Evolutionary conservation across 1,284 basidiomycete genomes (phyloP), one percentile per base, ranked within the genome.

Genomic region (Trametes pubescens): DNA sequence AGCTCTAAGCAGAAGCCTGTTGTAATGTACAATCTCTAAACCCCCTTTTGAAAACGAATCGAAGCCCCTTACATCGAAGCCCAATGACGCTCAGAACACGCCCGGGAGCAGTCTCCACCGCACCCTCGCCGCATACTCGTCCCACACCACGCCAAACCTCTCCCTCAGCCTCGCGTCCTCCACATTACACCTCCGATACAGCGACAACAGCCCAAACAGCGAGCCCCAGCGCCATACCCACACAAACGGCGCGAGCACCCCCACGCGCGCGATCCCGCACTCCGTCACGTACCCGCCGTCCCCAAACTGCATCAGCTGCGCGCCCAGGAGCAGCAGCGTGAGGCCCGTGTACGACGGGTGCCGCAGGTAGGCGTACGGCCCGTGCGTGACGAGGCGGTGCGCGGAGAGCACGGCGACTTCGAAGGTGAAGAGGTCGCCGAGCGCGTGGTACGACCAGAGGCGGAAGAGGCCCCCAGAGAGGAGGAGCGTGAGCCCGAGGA

Each of bases 331-430:
- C 13, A 65, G 51, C n/a, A 53, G 11, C 13, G 57, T 59, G 6
- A 54, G n/a, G 11, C 58, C 59, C 4, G 61, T 64, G 57, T 68
- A 68, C 46, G 61, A 63, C 18, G 67, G 67, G 38, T 68, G 67
- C 37, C 67, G 64, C 13, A 66, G 58, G 53, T 44, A 48, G 2
- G 57, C 26, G 57, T 68, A 68, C 34, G 67, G 67, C 4, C 67
- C 67, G 26, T 26, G n/a, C 8, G 59, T 61, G 40, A 68, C 57
- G 53, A 68, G 58, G 8, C 22, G 32, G 24, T 68, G 67, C 1
- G 46, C 51, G 11, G 54, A 37, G 24, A 68, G n/a, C n/a, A n/a
- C 44, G 14, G 44, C 26, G 43, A 68, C 51, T 32, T 66, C 61
- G 62, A 51, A 68, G 7, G 64, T 68, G 64, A 66, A 68, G 49